Percentiles rank a stretch among this genome's conserved stretches.
phyloP scores from a whole-genome alignment of 345 rosid species.

The Gossypium sturtianum region DNA sequence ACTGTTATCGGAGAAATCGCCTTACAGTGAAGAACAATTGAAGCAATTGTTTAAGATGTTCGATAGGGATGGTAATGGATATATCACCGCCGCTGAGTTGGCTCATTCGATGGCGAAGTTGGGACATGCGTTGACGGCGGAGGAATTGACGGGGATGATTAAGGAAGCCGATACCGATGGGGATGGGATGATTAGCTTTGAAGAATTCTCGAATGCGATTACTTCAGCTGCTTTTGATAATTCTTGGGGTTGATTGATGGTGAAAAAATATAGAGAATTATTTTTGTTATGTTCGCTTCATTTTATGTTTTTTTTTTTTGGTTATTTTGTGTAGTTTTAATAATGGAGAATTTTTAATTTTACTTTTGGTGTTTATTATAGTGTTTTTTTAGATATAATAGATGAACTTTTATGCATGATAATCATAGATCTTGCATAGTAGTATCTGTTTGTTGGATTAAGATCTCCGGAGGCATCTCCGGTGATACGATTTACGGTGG shows the following conservation, averaged over 20 bases:
- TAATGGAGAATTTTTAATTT: no score
- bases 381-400: no score
- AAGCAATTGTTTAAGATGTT: conserved; percentile 61
- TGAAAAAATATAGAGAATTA: not conserved
- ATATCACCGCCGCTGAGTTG: conserved; percentile 72
- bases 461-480: no score
- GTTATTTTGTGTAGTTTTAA: no score
- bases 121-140: conserved; percentile 75
- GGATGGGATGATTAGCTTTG: conserved; percentile 76
- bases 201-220: conserved; percentile 75
- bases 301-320: no score
- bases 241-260: conserved; percentile 49
- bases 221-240: conserved; percentile 94
- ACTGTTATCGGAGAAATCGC: conserved; percentile 52
- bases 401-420: no score
- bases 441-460: no score
- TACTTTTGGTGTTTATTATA: no score
- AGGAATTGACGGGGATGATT: conserved; percentile 90
- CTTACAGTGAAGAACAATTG: conserved; percentile 74
- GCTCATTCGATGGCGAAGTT: conserved; percentile 86
- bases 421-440: no score
- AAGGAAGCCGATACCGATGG: conserved; percentile 92
- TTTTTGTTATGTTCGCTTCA: no score
- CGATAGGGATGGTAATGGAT: conserved; percentile 78
- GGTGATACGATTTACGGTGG: no score